Evolutionary conservation across 768 basidiomycete genomes (phyloP).

Genomic region (Lactifluus volemus): DNA sequence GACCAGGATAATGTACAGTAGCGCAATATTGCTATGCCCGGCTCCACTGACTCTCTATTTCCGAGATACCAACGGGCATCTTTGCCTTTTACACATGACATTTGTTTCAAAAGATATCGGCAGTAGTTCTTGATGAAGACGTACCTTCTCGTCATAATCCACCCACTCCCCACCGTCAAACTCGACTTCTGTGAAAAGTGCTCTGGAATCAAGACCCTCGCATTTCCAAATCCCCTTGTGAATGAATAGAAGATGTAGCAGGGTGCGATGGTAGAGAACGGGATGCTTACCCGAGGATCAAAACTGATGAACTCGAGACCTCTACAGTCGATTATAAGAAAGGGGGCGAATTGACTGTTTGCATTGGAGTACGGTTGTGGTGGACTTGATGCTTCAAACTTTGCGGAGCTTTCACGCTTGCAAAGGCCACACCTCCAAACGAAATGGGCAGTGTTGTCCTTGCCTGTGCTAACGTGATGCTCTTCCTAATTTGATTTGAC

Average conservation of each 20-base stretch:
- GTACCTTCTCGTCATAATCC: constrained; percentile 88
- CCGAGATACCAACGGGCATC: constrained; percentile 62
- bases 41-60: constrained; percentile 56
- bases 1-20: constrained; percentile 3
- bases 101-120: background rate
- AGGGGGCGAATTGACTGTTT: constrained; percentile 48
- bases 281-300: constrained; percentile 50
- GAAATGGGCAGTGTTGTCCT: constrained; percentile 63
- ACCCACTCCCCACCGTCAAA: constrained; percentile 65
- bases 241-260: background rate
- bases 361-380: constrained; percentile 54
- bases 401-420: constrained; percentile 76
- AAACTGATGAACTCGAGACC: constrained; percentile 79
- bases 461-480: constrained; percentile 54
- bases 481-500: constrained; percentile 43
- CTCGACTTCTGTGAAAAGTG: constrained; percentile 56
- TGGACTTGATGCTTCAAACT: constrained; percentile 50
- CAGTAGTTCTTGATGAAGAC: background rate
- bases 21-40: constrained; percentile 36
- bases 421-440: constrained; percentile 75
- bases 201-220: constrained; percentile 47
- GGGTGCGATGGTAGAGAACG: background rate
- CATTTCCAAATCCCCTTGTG: constrained; percentile 75
- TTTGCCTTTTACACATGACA: constrained; percentile 33
- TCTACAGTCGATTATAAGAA: constrained; percentile 74